Conservation (phyloP, 345 rosid genomes). For the Linum trigynum region DNA sequence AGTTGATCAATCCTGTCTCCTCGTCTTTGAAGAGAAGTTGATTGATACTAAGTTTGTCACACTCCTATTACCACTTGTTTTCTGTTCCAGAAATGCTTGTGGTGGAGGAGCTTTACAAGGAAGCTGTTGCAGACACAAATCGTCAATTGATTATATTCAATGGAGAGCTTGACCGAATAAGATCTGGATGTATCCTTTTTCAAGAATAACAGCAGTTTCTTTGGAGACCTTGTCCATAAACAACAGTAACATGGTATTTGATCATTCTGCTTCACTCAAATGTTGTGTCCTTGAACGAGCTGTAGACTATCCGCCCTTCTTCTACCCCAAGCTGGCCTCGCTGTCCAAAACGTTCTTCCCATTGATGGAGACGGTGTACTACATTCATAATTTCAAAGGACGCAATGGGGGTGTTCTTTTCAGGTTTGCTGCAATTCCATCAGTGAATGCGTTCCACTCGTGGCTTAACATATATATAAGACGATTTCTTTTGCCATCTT, state of each 20-base stretch:
- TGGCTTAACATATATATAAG: neutral
- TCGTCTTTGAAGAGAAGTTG: conserved; percentile 8
- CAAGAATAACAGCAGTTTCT: neutral
- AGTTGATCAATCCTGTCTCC: conserved; percentile 6
- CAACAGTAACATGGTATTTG: neutral
- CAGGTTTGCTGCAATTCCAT: conserved; percentile 37
- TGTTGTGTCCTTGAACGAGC: conserved; percentile 24
- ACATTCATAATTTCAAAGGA: conserved; percentile 92
- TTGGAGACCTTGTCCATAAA: neutral
- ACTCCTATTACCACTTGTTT: conserved; percentile 1
- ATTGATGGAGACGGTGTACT: conserved; percentile 78
- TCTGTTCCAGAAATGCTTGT: conserved; percentile 76
- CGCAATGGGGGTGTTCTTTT: conserved; percentile 75
- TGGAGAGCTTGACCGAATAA: conserved; percentile 87
- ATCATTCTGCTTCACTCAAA: neutral
- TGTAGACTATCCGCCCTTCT: conserved; percentile 81
- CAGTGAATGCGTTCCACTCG: neutral
- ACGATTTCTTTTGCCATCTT: neutral
- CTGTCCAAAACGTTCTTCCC: conserved; percentile 68
- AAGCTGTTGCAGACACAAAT: conserved; percentile 52
- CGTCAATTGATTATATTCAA: conserved; percentile 75
- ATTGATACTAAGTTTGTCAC: neutral
- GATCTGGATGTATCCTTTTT: conserved; percentile 93
- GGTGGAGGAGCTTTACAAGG: conserved; percentile 92
- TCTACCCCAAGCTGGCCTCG: conserved; percentile 87